Conservation (phyloP, 2,329 filamentous ascomycete genomes). For the Diaporthe velutina region DNA sequence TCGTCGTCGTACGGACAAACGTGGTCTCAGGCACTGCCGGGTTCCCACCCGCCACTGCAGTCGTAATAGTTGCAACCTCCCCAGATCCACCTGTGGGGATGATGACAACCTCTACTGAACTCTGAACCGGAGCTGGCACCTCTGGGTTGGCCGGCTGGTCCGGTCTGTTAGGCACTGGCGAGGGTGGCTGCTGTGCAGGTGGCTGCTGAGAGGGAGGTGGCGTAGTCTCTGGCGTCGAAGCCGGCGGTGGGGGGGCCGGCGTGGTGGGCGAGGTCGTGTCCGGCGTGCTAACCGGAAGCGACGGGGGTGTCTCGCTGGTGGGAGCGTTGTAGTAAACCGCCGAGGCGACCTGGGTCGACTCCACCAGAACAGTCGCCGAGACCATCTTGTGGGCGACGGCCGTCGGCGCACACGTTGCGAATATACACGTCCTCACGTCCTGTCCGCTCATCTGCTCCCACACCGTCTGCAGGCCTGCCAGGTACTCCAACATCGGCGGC, state of each 20-base stretch:
- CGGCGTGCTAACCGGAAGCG: neutral
- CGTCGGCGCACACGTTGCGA: neutral
- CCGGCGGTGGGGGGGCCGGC: neutral
- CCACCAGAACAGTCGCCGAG: neutral
- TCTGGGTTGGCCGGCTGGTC: too few relatives aligned
- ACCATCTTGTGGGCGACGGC: constrained; percentile 7
- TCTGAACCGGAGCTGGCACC: neutral
- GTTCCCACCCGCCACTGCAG: neutral
- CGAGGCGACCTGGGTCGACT: neutral
- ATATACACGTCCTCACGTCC: constrained; percentile 5
- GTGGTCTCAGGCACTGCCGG: neutral
- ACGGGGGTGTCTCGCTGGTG: neutral
- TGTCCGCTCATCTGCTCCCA: neutral
- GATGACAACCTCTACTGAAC: neutral
- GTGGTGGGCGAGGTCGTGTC: neutral
- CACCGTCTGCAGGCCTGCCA: neutral
- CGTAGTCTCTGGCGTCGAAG: neutral
- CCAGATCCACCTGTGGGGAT: neutral
- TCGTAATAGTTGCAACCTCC: neutral
- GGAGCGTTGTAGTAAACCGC: neutral
- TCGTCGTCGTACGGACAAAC: neutral
- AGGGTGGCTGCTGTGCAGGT: neutral
- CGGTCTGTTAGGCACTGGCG: neutral
- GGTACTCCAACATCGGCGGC: constrained; percentile 2
- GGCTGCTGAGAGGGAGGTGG: neutral